These are phyloP conservation scores for Cicer pinnatifidum DNA, from an alignment of 306 rosid genomes.

Conservation along the genomic window DNA sequence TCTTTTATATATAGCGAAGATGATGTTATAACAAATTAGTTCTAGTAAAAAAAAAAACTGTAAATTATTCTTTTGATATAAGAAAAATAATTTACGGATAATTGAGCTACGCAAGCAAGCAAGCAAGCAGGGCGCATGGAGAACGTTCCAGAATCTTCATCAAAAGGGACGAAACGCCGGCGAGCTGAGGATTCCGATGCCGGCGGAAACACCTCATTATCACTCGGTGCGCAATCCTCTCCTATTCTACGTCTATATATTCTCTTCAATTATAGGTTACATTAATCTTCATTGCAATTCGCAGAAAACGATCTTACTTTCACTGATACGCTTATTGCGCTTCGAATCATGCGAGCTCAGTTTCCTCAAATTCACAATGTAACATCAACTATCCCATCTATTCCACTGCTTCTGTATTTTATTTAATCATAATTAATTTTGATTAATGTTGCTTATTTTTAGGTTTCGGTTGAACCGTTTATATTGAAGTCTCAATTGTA, in stretches of 20 bases:
- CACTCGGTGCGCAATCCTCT: slow-evolving; percentile 46
- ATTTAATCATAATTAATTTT: background rate
- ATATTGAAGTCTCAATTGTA: slow-evolving; percentile 86
- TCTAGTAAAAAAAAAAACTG: no score
- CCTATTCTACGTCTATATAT: background rate
- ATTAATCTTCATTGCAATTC: background rate
- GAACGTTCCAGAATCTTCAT: slow-evolving; percentile 48
- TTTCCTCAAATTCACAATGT: slow-evolving; percentile 74
- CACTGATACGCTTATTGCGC: slow-evolving; percentile 82
- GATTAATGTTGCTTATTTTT: slow-evolving; percentile 45
- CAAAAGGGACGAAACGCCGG: slow-evolving; percentile 57
- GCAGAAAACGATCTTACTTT: slow-evolving; percentile 80
- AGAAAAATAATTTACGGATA: no score
- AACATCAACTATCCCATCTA: background rate
- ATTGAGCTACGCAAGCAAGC: background rate
- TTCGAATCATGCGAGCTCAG: slow-evolving; percentile 92
- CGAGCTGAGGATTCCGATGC: slow-evolving; percentile 44
- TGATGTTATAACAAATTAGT: no score
- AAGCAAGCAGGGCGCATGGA: slow-evolving; percentile 43
- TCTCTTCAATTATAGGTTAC: background rate
- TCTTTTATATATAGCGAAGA: no score
- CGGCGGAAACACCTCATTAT: slow-evolving; percentile 44
- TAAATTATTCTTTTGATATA: no score
- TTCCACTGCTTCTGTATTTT: background rate
- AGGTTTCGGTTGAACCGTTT: slow-evolving; percentile 79